phyloP scores from a whole-genome alignment of 306 rosid genomes.

The Hylodesmum podocarpum region DNA sequence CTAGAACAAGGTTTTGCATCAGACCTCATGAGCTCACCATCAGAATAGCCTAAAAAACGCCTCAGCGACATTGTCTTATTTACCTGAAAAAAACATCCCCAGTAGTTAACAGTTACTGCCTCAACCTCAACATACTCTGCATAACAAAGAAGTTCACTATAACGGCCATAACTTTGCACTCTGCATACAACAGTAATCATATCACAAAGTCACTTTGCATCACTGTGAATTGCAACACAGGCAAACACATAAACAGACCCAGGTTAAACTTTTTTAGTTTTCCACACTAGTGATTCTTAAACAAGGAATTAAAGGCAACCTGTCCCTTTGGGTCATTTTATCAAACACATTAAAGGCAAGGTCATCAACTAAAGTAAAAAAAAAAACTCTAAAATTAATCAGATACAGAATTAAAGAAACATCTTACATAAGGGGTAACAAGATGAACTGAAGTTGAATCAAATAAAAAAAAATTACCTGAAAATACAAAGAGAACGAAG shows the following conservation, averaged over 20 bases:
- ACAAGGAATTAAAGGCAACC: background rate
- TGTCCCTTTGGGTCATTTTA: background rate
- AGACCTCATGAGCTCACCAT: conserved; percentile 85
- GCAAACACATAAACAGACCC: background rate
- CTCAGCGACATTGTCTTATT: conserved; percentile 65
- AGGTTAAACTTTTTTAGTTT: background rate
- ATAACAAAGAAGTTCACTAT: background rate
- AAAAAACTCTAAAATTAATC: background rate
- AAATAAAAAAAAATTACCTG: background rate
- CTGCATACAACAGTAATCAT: background rate
- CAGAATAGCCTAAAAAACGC: conserved; percentile 72
- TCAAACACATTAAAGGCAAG: background rate
- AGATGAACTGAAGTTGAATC: background rate
- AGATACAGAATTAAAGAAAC: background rate
- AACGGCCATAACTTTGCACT: background rate
- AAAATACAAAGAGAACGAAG: background rate
- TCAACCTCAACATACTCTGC: background rate
- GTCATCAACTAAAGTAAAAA: background rate
- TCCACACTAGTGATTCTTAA: background rate
- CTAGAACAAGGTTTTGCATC: conserved; percentile 87
- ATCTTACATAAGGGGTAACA: background rate
- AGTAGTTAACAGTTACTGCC: background rate
- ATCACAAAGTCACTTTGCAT: background rate
- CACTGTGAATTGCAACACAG: background rate
- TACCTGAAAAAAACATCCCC: conserved; percentile 25